A percentile compares a stretch with the other conserved stretches of the same genome.
phyloP scores from a whole-genome alignment of 495 filamentous ascomycete genomes.

The Opeltia flavorubescens region DNA sequence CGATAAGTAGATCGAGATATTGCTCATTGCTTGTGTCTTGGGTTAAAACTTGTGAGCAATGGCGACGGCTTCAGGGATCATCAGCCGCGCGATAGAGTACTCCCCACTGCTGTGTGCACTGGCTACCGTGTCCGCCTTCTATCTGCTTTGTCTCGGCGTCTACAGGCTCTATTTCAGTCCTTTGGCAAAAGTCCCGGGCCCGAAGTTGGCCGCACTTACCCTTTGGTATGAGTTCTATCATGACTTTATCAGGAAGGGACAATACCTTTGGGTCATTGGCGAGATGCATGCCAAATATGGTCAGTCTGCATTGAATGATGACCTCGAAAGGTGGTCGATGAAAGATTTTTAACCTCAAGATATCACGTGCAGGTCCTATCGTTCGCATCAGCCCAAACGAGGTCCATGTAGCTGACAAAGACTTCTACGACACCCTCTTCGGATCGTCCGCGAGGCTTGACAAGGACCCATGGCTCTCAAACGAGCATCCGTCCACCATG shows the following conservation, averaged over 20 bases:
- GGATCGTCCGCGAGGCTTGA: constrained; percentile 3
- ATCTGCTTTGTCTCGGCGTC: constrained; percentile 15
- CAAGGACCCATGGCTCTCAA: not conserved
- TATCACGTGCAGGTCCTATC: no score
- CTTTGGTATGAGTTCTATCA: constrained; percentile 34
- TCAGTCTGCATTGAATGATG: constrained; percentile 10
- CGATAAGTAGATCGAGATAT: no score
- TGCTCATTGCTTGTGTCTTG: no score
- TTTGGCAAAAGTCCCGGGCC: constrained; percentile 31
- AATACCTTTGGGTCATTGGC: constrained; percentile 26
- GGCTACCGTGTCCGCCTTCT: constrained; percentile 14
- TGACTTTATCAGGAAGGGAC: constrained; percentile 26
- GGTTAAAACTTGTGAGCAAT: no score
- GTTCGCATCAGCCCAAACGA: constrained; percentile 7
- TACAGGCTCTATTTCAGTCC: constrained; percentile 27
- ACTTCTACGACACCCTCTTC: constrained; percentile 4
- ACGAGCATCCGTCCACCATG: not conserved
- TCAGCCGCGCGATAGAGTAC: no score
- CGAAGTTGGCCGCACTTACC: constrained; percentile 32
- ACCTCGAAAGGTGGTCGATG: no score
- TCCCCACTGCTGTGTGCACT: no score
- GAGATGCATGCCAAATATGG: constrained; percentile 33
- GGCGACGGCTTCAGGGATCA: no score
- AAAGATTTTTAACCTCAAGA: no score
- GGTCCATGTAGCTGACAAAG: constrained; percentile 5